Conservation (phyloP, 345 rosid species). For the Fremontodendron californicum region DNA sequence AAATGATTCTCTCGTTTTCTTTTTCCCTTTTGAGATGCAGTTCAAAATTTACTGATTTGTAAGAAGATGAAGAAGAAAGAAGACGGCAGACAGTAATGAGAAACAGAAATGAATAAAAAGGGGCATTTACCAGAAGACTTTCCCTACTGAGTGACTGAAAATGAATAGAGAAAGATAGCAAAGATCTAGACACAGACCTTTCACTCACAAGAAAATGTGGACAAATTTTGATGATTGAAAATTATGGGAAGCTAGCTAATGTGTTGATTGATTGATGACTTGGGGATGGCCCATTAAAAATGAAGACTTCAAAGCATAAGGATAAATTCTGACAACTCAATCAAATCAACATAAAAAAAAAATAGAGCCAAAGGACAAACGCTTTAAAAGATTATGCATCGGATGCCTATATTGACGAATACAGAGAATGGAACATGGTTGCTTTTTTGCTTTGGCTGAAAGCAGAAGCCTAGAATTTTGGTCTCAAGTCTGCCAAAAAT, state of each 20-base stretch:
- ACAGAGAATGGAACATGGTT: neutral
- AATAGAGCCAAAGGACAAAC: neutral
- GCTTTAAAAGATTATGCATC: neutral
- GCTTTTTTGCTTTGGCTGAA: neutral
- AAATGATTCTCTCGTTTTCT: too few species aligned
- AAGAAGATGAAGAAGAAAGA: neutral
- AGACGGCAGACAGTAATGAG: neutral
- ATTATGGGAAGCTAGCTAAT: neutral
- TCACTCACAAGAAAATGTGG: neutral
- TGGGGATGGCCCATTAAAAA: neutral
- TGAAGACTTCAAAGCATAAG: neutral
- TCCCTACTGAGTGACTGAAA: neutral
- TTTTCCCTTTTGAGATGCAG: neutral
- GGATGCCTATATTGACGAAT: neutral
- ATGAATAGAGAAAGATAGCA: neutral
- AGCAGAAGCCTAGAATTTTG: neutral
- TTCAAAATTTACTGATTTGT: neutral
- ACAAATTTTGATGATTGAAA: neutral
- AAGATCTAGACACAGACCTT: neutral
- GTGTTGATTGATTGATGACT: neutral
- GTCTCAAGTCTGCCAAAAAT: neutral
- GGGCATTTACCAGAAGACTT: neutral
- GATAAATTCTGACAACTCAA: neutral
- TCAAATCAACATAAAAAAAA: neutral
- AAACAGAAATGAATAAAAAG: neutral